phyloP scores from a whole-genome alignment of 139 green algal species.

The Chlamydomonas asymmetrica region DNA sequence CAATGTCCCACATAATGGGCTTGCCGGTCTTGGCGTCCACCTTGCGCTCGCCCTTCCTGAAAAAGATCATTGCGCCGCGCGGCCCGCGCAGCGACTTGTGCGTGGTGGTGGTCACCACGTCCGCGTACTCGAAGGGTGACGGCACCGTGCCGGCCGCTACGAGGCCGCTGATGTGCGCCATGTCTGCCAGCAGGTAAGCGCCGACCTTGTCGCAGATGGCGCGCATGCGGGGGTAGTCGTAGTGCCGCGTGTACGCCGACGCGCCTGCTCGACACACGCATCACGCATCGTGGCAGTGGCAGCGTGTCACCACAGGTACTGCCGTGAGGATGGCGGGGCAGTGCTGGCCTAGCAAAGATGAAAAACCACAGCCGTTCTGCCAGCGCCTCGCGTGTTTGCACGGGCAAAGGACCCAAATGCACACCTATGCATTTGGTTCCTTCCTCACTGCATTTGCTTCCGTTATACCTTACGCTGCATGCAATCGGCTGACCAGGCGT shows the following conservation, averaged over 20 bases:
- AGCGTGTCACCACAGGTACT: no score
- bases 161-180: conserved; percentile 94
- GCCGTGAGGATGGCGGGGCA: no score
- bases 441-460: no score
- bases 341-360: no score
- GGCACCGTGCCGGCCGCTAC: conserved; percentile 84
- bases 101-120: conserved; percentile 98
- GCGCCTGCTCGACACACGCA: no score
- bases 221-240: conserved; percentile 95
- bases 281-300: no score
- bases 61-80: conserved; percentile 81
- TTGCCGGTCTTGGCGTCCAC: conserved; percentile 86
- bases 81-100: conserved; percentile 94
- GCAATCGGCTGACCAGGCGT: no score
- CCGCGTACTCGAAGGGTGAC: conserved; percentile 89
- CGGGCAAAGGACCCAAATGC: no score
- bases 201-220: conserved; percentile 75
- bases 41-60: conserved; percentile 77
- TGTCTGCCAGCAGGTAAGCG: conserved; percentile 88
- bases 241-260: conserved; percentile 92
- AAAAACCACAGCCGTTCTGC: no score
- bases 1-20: conserved; percentile 85
- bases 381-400: no score
- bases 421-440: no score
- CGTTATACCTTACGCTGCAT: no score